Percentiles rank a stretch among this genome's conserved stretches.
Evolutionary conservation across 2,329 filamentous ascomycete species (phyloP).

Genomic region (Lecanicillium sp.): DNA sequence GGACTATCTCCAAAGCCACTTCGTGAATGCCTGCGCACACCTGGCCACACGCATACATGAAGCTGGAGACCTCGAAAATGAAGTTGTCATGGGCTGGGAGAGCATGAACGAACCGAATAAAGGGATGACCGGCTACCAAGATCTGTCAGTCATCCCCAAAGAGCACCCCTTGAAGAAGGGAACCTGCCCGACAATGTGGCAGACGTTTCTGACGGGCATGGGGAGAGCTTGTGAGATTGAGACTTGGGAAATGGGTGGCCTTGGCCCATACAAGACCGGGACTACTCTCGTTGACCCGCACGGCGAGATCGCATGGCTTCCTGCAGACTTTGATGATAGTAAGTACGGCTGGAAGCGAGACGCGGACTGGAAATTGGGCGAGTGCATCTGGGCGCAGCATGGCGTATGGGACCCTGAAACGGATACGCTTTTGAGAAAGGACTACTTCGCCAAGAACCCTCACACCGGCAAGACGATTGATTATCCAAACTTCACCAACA

Average conservation of each 20-base stretch:
- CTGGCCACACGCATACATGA: conserved; percentile 80
- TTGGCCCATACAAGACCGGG: conserved; percentile 88
- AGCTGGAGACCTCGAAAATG: conserved; percentile 78
- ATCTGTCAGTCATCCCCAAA: conserved; percentile 72
- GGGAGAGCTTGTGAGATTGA: conserved; percentile 85
- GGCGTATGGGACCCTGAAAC: conserved; percentile 83
- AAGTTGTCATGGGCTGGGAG: conserved; percentile 91
- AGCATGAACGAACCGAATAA: conserved; percentile 92
- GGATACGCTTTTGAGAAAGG: conserved; percentile 70
- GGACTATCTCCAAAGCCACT: conserved; percentile 86
- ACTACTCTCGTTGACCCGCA: conserved; percentile 78
- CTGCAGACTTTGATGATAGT: conserved; percentile 73
- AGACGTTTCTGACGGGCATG: conserved; percentile 85
- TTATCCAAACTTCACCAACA: conserved; percentile 82
- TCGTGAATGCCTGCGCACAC: conserved; percentile 70
- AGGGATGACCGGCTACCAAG: conserved; percentile 75
- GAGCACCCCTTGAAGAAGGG: conserved; percentile 91
- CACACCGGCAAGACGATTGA: conserved; percentile 65
- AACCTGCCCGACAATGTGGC: conserved; percentile 88
- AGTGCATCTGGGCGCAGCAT: conserved; percentile 95
- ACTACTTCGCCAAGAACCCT: conserved; percentile 82
- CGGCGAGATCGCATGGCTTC: conserved; percentile 78
- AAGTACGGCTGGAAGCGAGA: conserved; percentile 88
- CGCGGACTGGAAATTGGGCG: conserved; percentile 81
- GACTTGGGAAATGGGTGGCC: conserved; percentile 86